Percentiles rank a stretch among this genome's conserved stretches.
Conservation (phyloP, 1,284 basidiomycete genomes). For the Golubevia sp. region DNA sequence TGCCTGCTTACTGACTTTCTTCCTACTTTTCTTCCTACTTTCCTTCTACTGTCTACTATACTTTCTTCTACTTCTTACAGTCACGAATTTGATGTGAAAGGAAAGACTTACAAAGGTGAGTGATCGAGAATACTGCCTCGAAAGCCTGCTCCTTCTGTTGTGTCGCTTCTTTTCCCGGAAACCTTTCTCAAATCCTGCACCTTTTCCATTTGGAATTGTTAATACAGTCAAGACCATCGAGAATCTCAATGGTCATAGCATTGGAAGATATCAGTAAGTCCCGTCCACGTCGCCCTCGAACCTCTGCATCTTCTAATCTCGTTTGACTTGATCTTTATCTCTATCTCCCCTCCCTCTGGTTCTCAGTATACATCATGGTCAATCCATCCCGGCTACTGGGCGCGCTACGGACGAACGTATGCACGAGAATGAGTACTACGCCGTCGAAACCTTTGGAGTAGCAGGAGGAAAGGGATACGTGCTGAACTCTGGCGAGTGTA, state of each 20-base stretch:
- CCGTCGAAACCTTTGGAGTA: constrained; percentile 61
- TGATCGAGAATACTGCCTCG: background rate
- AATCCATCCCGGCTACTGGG: constrained; percentile 57
- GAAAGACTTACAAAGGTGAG: constrained; percentile 46
- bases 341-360: too few relatives aligned
- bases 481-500: constrained; percentile 77
- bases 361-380: constrained; percentile 47
- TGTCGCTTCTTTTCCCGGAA: too few relatives aligned
- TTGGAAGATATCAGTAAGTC: constrained; percentile 34
- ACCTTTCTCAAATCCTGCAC: too few relatives aligned
- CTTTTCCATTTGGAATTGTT: too few relatives aligned
- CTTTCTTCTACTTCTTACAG: too few relatives aligned
- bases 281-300: too few relatives aligned
- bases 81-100: constrained; percentile 56
- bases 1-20: too few relatives aligned
- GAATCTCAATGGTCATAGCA: constrained; percentile 60
- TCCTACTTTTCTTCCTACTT: too few relatives aligned
- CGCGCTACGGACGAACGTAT: constrained; percentile 52
- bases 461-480: constrained; percentile 54
- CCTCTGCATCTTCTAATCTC: too few relatives aligned
- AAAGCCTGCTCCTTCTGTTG: too few relatives aligned
- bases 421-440: constrained; percentile 61
- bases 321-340: too few relatives aligned
- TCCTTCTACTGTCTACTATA: too few relatives aligned
- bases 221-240: constrained; percentile 48